Conservation (phyloP, 2,329 filamentous ascomycete species). For the Metarhizium sp. region DNA sequence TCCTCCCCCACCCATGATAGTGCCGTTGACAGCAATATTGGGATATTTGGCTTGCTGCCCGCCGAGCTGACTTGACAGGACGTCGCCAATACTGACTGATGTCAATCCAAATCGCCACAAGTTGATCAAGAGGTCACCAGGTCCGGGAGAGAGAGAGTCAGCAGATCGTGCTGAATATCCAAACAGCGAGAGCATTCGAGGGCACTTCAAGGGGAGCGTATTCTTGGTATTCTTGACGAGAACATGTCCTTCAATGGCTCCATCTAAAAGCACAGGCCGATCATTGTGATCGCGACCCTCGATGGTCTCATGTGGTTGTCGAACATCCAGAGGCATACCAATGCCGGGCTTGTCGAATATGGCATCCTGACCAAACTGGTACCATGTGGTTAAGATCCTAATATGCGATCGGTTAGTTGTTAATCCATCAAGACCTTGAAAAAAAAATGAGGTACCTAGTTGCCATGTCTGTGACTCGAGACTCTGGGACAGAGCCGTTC, state of each 20-base stretch:
- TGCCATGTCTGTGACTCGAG: slow-evolving; percentile 53
- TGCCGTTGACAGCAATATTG: slow-evolving; percentile 33
- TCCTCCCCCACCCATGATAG: slow-evolving; percentile 30
- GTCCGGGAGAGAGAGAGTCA: slow-evolving; percentile 30
- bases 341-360: slow-evolving; percentile 36
- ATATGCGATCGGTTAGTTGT: not conserved
- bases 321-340: slow-evolving; percentile 41
- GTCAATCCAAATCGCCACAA: slow-evolving; percentile 23
- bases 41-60: not conserved
- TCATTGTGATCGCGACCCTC: slow-evolving; percentile 41
- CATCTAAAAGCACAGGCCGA: slow-evolving; percentile 34
- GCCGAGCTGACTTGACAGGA: slow-evolving; percentile 14
- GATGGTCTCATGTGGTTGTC: slow-evolving; percentile 39
- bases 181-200: slow-evolving; percentile 44
- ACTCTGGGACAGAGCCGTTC: slow-evolving; percentile 48
- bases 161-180: slow-evolving; percentile 47
- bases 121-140: slow-evolving; percentile 21
- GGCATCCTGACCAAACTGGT: slow-evolving; percentile 42
- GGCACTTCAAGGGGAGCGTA: slow-evolving; percentile 42
- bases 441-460: slow-evolving; percentile 22
- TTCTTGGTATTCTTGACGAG: slow-evolving; percentile 51
- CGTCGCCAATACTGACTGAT: not conserved
- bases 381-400: slow-evolving; percentile 44
- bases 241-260: slow-evolving; percentile 53
- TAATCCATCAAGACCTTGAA: not conserved